phyloP scores from a whole-genome alignment of 2,329 filamentous ascomycete genomes.

The Leptographium galeiforme region DNA sequence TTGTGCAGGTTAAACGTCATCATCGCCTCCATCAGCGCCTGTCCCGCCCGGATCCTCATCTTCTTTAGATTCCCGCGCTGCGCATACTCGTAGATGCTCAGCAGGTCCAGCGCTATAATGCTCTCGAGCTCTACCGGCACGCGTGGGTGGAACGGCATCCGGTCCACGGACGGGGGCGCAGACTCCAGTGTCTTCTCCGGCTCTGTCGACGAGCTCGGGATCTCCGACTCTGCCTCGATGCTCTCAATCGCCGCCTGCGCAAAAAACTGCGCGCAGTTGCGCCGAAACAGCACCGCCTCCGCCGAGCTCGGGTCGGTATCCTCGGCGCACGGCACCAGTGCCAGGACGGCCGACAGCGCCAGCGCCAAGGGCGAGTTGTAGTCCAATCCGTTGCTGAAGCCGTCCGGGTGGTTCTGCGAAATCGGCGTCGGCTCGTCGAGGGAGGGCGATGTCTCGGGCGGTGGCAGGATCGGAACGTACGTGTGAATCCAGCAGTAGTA shows the following conservation, averaged over 20 bases:
- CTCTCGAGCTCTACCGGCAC: slow-evolving; percentile 32
- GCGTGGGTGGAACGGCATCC: slow-evolving; percentile 28
- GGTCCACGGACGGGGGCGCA: slow-evolving; percentile 11
- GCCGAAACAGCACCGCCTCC: slow-evolving; percentile 28
- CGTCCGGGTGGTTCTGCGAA: slow-evolving; percentile 22
- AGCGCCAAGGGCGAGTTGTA: slow-evolving; percentile 29
- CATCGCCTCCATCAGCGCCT: slow-evolving; percentile 33
- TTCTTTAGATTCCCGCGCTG: slow-evolving; percentile 39
- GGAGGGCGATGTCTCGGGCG: slow-evolving; percentile 20
- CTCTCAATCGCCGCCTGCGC: slow-evolving; percentile 33
- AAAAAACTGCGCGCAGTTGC: slow-evolving; percentile 34
- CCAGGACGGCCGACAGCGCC: slow-evolving; percentile 33
- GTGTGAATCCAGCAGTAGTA: slow-evolving; percentile 40
- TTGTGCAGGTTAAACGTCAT: slow-evolving; percentile 30
- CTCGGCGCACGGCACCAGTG: slow-evolving; percentile 31
- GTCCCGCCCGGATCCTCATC: slow-evolving; percentile 33
- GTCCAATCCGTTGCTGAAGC: slow-evolving; percentile 21
- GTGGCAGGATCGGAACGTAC: slow-evolving; percentile 34
- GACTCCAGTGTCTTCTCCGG: slow-evolving; percentile 29
- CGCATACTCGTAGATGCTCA: slow-evolving; percentile 39
- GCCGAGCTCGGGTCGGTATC: slow-evolving; percentile 21
- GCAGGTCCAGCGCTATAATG: slow-evolving; percentile 31
- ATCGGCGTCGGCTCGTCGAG: slow-evolving; percentile 20
- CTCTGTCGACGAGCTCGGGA: slow-evolving; percentile 29
- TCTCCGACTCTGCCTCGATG: slow-evolving; percentile 34